Evolutionary conservation across 352 stramenopile genomes (phyloP).

Genomic region (Globisporangium cederbergense): DNA sequence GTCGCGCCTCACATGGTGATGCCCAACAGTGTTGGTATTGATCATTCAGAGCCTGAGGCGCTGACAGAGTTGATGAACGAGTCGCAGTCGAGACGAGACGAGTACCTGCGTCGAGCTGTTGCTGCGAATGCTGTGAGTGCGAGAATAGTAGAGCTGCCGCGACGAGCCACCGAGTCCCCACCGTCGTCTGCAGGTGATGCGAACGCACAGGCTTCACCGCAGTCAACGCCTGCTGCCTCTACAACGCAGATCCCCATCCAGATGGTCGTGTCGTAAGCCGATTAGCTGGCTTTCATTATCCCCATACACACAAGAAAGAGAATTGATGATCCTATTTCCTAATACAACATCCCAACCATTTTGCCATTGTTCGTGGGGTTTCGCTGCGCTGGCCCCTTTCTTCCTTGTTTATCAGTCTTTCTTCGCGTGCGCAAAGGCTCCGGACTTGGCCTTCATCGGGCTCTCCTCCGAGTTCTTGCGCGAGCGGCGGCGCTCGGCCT

Average conservation of each 20-base stretch:
- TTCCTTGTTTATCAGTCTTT: slow-evolving; percentile 25
- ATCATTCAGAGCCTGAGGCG: slow-evolving; percentile 11
- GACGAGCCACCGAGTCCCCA: background rate
- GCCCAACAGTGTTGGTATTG: background rate
- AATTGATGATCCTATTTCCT: background rate
- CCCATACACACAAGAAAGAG: background rate
- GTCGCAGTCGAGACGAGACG: slow-evolving; percentile 37
- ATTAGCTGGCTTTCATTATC: slow-evolving; percentile 1
- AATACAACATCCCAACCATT: slow-evolving; percentile 5
- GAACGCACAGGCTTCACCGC: background rate
- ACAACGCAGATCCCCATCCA: slow-evolving; percentile 53
- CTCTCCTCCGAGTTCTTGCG: slow-evolving; percentile 69
- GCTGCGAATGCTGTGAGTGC: slow-evolving; percentile 23
- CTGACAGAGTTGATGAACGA: slow-evolving; percentile 28
- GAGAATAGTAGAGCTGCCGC: background rate
- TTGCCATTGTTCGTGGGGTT: background rate
- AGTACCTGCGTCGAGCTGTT: slow-evolving; percentile 38
- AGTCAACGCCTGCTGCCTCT: background rate
- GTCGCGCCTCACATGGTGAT: slow-evolving; percentile 12
- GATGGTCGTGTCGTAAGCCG: slow-evolving; percentile 64
- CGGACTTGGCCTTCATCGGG: slow-evolving; percentile 35
- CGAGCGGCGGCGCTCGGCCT: slow-evolving; percentile 88
- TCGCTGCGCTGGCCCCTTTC: background rate
- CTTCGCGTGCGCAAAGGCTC: slow-evolving; percentile 62
- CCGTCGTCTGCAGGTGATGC: background rate